A percentile compares a stretch with the other conserved stretches of the same genome.
Conservation (phyloP, 2,329 filamentous ascomycete species). For the Trichoderma citrinoviride region DNA sequence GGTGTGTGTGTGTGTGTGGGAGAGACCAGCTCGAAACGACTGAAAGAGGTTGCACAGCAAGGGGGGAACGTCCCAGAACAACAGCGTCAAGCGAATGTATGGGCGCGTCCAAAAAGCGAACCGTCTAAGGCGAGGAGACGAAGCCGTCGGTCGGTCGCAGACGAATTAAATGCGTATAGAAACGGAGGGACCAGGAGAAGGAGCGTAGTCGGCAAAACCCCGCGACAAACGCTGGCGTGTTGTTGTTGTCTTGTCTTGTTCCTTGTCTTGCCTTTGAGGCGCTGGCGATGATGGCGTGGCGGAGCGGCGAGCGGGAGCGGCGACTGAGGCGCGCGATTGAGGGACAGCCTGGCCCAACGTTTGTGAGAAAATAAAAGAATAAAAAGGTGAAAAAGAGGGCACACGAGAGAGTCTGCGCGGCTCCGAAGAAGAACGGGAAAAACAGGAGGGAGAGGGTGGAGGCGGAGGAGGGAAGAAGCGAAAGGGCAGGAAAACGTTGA, state of each 20-base stretch:
- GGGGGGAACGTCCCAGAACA: slow-evolving; percentile 35
- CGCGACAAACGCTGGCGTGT: slow-evolving; percentile 20
- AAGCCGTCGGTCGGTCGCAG: slow-evolving; percentile 14
- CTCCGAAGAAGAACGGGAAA: slow-evolving; percentile 26
- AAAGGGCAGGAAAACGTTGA: slow-evolving; percentile 26
- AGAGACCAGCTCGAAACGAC: slow-evolving; percentile 48
- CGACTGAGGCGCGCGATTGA: slow-evolving; percentile 18
- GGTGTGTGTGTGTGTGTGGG: slow-evolving; percentile 18
- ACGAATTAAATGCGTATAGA: slow-evolving; percentile 35
- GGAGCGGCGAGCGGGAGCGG: slow-evolving; percentile 11
- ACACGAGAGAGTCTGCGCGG: slow-evolving; percentile 33
- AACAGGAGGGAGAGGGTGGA: slow-evolving; percentile 27
- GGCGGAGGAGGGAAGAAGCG: slow-evolving; percentile 30
- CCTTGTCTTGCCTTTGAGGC: not conserved
- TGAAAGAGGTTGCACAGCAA: slow-evolving; percentile 31
- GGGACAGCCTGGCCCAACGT: slow-evolving; percentile 23
- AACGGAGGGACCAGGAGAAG: slow-evolving; percentile 35
- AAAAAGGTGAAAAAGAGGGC: slow-evolving; percentile 26
- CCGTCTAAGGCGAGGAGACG: slow-evolving; percentile 41
- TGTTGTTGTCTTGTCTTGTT: not conserved
- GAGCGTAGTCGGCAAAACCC: slow-evolving; percentile 32
- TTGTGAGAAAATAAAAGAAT: slow-evolving; percentile 1
- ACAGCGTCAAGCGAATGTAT: slow-evolving; percentile 46
- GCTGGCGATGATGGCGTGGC: not conserved
- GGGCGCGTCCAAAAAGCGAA: slow-evolving; percentile 36